Conservation (phyloP, 495 filamentous ascomycete genomes). For the Neurospora cerealis region DNA sequence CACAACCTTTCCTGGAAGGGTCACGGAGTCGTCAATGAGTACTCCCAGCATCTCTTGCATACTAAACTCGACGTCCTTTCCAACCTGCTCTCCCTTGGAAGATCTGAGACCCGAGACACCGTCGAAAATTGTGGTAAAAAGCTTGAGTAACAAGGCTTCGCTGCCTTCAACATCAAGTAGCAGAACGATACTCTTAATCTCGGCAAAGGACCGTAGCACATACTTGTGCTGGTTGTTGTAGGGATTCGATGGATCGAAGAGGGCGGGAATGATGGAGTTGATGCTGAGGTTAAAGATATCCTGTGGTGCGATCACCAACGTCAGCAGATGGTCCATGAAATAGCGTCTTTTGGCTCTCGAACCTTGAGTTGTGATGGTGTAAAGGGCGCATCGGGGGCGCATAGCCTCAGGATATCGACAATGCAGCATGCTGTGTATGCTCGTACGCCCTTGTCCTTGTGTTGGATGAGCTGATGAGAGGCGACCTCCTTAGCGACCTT, state of each 20-base stretch:
- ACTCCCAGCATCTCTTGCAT: constrained; percentile 79
- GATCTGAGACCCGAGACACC: constrained; percentile 72
- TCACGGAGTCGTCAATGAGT: constrained; percentile 75
- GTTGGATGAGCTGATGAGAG: constrained; percentile 66
- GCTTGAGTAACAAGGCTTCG: constrained; percentile 62
- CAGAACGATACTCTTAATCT: constrained; percentile 89
- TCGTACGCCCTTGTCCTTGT: constrained; percentile 88
- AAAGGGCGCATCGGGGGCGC: constrained; percentile 93
- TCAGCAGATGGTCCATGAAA: neutral
- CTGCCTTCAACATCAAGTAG: constrained; percentile 81
- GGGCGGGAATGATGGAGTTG: constrained; percentile 67
- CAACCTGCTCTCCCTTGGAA: constrained; percentile 64
- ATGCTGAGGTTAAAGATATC: constrained; percentile 91
- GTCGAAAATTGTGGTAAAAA: constrained; percentile 87
- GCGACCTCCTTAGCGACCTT: constrained; percentile 85
- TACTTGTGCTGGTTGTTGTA: constrained; percentile 92
- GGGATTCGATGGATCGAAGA: constrained; percentile 78
- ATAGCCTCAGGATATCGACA: constrained; percentile 87
- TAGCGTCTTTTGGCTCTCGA: neutral
- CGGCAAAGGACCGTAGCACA: constrained; percentile 76
- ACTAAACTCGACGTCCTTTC: constrained; percentile 84
- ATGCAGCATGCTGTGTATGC: constrained; percentile 83
- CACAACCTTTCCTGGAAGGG: constrained; percentile 73
- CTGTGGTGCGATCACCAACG: constrained; percentile 32
- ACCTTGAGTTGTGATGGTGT: constrained; percentile 86